phyloP scores from a whole-genome alignment of 1,284 basidiomycete species.

The Pascua sp. region DNA sequence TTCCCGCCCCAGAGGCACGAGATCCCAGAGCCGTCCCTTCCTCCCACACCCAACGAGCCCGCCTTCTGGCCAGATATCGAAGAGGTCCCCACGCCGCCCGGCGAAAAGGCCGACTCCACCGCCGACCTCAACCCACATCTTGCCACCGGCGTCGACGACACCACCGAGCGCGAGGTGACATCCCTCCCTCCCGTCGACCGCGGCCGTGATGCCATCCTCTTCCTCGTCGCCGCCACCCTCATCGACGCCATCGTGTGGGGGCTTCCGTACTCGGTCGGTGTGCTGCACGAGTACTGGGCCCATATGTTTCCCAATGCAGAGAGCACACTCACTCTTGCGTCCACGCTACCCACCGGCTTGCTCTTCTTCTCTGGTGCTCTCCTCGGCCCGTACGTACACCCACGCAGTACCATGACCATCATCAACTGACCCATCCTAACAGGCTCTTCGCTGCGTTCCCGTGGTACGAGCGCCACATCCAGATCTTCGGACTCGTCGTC shows the following conservation, averaged over 20 bases:
- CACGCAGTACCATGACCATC: too few species aligned
- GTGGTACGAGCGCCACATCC: slow-evolving; percentile 17
- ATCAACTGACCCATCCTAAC: neutral
- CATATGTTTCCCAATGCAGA: slow-evolving; percentile 33
- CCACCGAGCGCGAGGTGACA: too few species aligned
- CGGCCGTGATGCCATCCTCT: slow-evolving; percentile 43
- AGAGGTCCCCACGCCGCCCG: too few species aligned
- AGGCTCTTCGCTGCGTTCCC: slow-evolving; percentile 21
- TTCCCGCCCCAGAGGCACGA: too few species aligned
- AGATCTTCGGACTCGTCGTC: slow-evolving; percentile 26
- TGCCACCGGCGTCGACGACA: too few species aligned
- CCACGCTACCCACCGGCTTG: slow-evolving; percentile 45
- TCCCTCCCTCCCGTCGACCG: slow-evolving; percentile 41
- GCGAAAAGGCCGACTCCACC: too few species aligned
- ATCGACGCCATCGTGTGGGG: slow-evolving; percentile 47
- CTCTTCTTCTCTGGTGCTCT: slow-evolving; percentile 40
- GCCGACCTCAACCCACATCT: too few species aligned
- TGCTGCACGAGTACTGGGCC: slow-evolving; percentile 45
- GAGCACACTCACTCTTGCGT: slow-evolving; percentile 31
- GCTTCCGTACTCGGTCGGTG: slow-evolving; percentile 43
- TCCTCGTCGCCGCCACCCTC: slow-evolving; percentile 39
- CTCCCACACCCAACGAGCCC: too few species aligned
- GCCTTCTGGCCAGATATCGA: too few species aligned
- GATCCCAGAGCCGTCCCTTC: too few species aligned
- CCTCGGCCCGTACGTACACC: slow-evolving; percentile 37